Percentiles rank a stretch among this genome's conserved stretches.
phyloP scores from a whole-genome alignment of 805 yeast genomes.

The Metschnikowia dekortorum region DNA sequence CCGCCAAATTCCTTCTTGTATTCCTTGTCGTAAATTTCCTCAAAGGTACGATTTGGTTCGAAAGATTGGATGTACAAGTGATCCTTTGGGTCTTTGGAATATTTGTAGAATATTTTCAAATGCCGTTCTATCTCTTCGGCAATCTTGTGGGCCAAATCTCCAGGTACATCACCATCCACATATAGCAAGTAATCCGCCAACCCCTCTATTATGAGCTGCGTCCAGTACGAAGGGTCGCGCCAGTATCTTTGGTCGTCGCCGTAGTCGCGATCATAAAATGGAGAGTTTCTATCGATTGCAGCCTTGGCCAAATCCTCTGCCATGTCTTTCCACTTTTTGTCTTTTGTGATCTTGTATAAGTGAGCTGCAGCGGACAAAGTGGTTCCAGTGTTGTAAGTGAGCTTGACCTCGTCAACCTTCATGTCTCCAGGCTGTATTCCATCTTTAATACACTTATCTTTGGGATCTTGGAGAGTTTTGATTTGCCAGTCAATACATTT shows the following conservation, averaged over 20 bases:
- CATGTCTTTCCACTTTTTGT: slow-evolving; percentile 72
- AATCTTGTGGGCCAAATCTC: slow-evolving; percentile 31
- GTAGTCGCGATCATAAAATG: slow-evolving; percentile 63
- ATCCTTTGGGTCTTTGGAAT: slow-evolving; percentile 52
- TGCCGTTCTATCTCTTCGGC: slow-evolving; percentile 49
- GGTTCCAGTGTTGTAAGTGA: slow-evolving; percentile 67
- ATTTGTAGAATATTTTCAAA: slow-evolving; percentile 53
- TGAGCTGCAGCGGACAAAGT: slow-evolving; percentile 64
- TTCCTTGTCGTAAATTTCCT: slow-evolving; percentile 42
- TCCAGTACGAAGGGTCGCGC: slow-evolving; percentile 60
- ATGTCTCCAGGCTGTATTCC: slow-evolving; percentile 50
- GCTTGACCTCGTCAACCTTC: slow-evolving; percentile 47
- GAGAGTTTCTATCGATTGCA: slow-evolving; percentile 51
- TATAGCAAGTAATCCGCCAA: slow-evolving; percentile 58
- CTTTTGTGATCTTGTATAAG: slow-evolving; percentile 90
- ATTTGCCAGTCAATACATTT: slow-evolving; percentile 58
- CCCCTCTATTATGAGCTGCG: slow-evolving; percentile 63
- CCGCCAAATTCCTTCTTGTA: slow-evolving; percentile 55
- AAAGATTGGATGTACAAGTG: slow-evolving; percentile 58
- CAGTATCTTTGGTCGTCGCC: slow-evolving; percentile 52
- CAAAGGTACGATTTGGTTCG: slow-evolving; percentile 52
- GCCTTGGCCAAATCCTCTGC: slow-evolving; percentile 52
- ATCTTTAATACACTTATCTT: slow-evolving; percentile 55
- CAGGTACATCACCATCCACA: slow-evolving; percentile 40
- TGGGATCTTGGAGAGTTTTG: slow-evolving; percentile 46